Base-by-base conservation (phyloP, 176 grass and related monocot genomes). In the Melocanna baccifera region DNA sequence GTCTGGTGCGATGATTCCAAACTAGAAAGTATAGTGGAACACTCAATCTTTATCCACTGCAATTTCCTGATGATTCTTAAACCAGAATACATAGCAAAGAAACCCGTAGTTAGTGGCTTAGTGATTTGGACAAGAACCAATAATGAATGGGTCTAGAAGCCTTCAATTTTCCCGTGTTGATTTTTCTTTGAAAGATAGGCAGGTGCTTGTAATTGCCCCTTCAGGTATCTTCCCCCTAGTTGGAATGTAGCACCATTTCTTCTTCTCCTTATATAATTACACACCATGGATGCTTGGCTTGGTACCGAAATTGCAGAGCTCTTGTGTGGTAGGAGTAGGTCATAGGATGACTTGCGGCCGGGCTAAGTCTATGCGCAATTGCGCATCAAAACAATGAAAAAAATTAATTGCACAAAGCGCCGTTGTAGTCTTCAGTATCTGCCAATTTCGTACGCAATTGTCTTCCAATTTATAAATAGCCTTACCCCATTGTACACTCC, bases 11-110 rank as follows among this genome's bases (percentile, higher is more conserved):
- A 83, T 26, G 73, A 77, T 73, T 64, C 56, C 34, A 16, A 51
- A 51, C 41, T 15, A 2, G 13, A 32, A 7, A 64, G 45, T 47
- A 67, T 26, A 26, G 13, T 22, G 57, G 9, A 1, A 3, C 7
- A 16, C 53, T 47, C 15, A 7, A 71, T 88, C 80, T 43, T 67
- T 73, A 88, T 79, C 86, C 25, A 25, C 81, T 65, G 56, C 67
- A 73, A 36, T 64, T 70, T 46, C 25, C 61, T 66, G 5, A 2
- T 63, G 12, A 16, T 41, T 73, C 6, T 55, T 32, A 47, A 14
- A 66, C 30, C 15, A 14, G 12, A 66, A 36, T 4, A 0, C 8
- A 46, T 57, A 0, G 59, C 1, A 3, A 57, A 58, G 2, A 53
- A 58, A 5, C 20, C 45, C 18, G 12, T 56, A 4, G 25, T 70